Percentiles rank a stretch among this genome's conserved stretches.
phyloP scores from a whole-genome alignment of 164 flowering plant species.

The Akebia trifoliata region DNA sequence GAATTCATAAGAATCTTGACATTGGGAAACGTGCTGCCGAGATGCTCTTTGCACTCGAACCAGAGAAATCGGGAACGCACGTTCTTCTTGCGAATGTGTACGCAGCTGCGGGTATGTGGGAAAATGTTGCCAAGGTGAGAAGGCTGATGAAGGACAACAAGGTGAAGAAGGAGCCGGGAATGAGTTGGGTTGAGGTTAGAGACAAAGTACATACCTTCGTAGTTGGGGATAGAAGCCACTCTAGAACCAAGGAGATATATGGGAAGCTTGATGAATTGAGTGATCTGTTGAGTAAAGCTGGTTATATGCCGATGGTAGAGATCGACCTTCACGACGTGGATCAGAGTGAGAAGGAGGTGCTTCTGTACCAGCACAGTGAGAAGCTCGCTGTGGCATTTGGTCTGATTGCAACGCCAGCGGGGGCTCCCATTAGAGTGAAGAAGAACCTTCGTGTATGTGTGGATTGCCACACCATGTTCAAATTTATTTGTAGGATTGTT shows the following conservation, averaged over 20 bases:
- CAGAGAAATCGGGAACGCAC: slow-evolving; percentile 13
- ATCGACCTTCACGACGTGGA: slow-evolving; percentile 5
- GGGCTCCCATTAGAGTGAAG: neutral
- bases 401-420: neutral
- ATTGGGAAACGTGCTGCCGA: slow-evolving; percentile 11
- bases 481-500: neutral
- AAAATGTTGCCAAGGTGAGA: slow-evolving; percentile 7
- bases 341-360: neutral
- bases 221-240: slow-evolving; percentile 12
- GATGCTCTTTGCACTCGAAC: slow-evolving; percentile 13
- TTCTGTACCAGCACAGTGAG: neutral
- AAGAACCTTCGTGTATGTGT: neutral
- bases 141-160: slow-evolving; percentile 8
- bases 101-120: slow-evolving; percentile 5
- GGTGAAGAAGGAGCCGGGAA: slow-evolving; percentile 16
- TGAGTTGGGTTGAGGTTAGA: slow-evolving; percentile 16
- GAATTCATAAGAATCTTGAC: slow-evolving; percentile 9
- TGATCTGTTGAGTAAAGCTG: slow-evolving; percentile 3
- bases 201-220: slow-evolving; percentile 10
- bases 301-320: slow-evolving; percentile 10
- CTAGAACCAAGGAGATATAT: slow-evolving; percentile 7
- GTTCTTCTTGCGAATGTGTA: slow-evolving; percentile 12
- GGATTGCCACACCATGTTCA: neutral
- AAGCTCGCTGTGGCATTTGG: slow-evolving; percentile 5
- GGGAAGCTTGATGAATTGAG: slow-evolving; percentile 12